These are phyloP conservation scores for Fusarium dlaminii DNA, from an alignment of 2,329 filamentous ascomycete genomes.

Conservation along the genomic window DNA sequence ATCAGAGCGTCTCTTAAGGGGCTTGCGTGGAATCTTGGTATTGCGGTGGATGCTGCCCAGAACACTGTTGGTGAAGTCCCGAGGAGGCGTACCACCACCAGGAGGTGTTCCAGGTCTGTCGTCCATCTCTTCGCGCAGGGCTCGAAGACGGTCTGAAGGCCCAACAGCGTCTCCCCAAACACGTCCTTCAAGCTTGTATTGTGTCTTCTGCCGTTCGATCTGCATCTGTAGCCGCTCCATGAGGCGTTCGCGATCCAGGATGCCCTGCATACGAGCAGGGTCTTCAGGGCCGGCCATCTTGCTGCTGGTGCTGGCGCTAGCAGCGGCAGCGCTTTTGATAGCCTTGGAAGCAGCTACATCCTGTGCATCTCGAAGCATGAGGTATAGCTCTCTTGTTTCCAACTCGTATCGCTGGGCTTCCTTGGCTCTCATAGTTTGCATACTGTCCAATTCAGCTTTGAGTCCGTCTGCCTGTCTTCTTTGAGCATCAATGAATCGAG, in stretches of 20 bases:
- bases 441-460: conserved; percentile 87
- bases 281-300: conserved; percentile 68
- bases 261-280: conserved; percentile 84
- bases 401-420: conserved; percentile 95
- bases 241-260: conserved; percentile 88
- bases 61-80: conserved; percentile 75
- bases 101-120: conserved; percentile 60
- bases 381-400: conserved; percentile 94
- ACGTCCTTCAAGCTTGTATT: conserved; percentile 95
- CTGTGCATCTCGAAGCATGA: conserved; percentile 97
- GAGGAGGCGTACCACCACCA: conserved; percentile 62
- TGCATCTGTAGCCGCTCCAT: conserved; percentile 96
- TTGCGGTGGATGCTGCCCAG: conserved; percentile 76
- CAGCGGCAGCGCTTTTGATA: conserved; percentile 59
- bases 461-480: conserved; percentile 84
- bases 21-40: conserved; percentile 65
- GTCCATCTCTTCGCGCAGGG: conserved; percentile 95
- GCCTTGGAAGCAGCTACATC: conserved; percentile 93
- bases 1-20: conserved; percentile 53
- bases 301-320: conserved; percentile 55
- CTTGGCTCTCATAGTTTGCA: conserved; percentile 86
- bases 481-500: conserved; percentile 89
- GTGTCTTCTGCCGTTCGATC: conserved; percentile 95
- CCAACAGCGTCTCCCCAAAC: conserved; percentile 85
- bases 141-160: conserved; percentile 90